Percentiles rank a stretch among this genome's conserved stretches.
These are phyloP conservation scores for Globisporangium perplexum DNA, from an alignment of 352 stramenopile genomes.

Conservation along the genomic window DNA sequence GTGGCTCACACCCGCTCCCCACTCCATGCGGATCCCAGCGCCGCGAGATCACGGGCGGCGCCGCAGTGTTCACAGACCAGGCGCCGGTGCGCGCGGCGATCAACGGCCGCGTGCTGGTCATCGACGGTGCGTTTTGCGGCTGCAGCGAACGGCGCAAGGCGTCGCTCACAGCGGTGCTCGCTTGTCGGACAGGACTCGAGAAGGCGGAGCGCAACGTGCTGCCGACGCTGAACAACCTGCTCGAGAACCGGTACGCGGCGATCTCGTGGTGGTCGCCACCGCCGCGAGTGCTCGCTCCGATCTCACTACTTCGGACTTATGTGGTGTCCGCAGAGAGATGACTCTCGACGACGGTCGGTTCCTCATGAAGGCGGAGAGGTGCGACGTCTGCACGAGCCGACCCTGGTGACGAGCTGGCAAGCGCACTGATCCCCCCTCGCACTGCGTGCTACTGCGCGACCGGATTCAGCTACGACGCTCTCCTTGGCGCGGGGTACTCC, in stretches of 20 bases:
- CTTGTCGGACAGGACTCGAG: constrained; percentile 66
- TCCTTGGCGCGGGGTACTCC: constrained; percentile 51
- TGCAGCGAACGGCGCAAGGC: background rate
- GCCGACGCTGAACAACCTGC: constrained; percentile 96
- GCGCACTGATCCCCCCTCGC: background rate
- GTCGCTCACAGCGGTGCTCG: background rate
- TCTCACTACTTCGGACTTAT: background rate
- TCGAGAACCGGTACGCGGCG: constrained; percentile 86
- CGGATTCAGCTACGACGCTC: constrained; percentile 45
- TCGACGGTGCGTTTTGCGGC: constrained; percentile 78
- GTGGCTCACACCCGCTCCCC: too few species aligned
- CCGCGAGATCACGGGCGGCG: constrained; percentile 63
- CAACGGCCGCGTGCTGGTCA: constrained; percentile 89
- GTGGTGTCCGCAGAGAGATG: constrained; percentile 67
- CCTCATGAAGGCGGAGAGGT: constrained; percentile 87
- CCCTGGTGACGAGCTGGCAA: background rate
- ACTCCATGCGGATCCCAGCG: too few species aligned
- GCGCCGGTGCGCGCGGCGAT: constrained; percentile 93
- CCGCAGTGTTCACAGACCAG: constrained; percentile 87
- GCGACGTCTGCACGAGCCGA: background rate
- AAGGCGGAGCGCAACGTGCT: constrained; percentile 96
- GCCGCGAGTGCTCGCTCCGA: background rate
- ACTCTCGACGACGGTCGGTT: constrained; percentile 93
- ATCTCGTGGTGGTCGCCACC: background rate
- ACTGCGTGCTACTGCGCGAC: background rate